Base-by-base conservation (phyloP, 2,329 filamentous ascomycete species). In the Colletotrichum truncatum region DNA sequence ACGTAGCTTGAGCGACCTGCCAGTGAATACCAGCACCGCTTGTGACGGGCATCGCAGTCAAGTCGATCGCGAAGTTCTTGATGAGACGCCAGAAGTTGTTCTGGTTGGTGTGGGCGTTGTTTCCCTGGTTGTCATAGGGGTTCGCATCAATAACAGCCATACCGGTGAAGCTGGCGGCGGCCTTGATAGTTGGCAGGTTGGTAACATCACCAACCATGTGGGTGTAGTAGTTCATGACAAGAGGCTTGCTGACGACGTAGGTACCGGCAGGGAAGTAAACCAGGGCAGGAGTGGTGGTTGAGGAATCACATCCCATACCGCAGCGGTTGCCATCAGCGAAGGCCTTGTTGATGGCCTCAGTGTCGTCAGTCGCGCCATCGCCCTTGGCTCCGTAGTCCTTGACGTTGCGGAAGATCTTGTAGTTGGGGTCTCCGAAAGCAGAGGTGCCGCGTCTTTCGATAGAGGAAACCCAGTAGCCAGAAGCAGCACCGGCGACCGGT, bases 201-300 rank as follows among this genome's bases (percentile, higher is more conserved):
- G 87, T 74, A 51, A 91, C 89, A 81, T 98, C 94, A 62, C 95
- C 95, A 34, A 98, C 84, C 67, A 98, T 88, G 77, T 98, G 94
- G 9, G 94, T 97, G 82, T 97, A 97, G 84, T 98, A 98, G 78
- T 91, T 91, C 76, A 94, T 91, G 54, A 94, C 80, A 70, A 98
- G 88, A 21, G 95, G 93, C 73, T 84, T 86, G 75, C 89, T 93
- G 71, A 98, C 90, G 16, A 92, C 74, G 74, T 98, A 98, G 61
- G 89, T 97, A 69, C 95, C 94, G 10, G 93, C 84, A 38, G 94
- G 94, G 82, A 98, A 97, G 83, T 97, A 98, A 56, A 98, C 89
- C 12, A 98, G 82, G 25, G 93, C 95, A 0, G 95, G 95, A 1
- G 89, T 88, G n/a, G 87, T 87, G 3, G 95, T 98, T 30, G 87